Evolutionary conservation across 1,284 basidiomycete species (phyloP).

Genomic region (Austroboletus niveus): DNA sequence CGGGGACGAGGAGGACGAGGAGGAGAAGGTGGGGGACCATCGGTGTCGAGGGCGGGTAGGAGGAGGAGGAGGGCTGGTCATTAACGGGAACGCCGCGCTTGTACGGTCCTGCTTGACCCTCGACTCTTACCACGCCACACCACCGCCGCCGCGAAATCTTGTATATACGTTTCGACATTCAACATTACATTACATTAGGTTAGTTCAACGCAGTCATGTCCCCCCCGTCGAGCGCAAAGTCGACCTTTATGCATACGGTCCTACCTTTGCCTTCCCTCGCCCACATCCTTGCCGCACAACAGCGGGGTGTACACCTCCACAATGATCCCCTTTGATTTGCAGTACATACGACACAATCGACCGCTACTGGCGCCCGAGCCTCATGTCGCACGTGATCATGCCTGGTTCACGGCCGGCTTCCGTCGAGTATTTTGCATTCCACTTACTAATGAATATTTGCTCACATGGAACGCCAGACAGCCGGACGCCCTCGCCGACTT

Average conservation of each 20-base stretch:
- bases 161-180: no score
- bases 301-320: constrained; percentile 55
- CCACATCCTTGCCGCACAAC: constrained; percentile 34
- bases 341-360: constrained; percentile 47
- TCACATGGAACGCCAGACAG: constrained; percentile 23
- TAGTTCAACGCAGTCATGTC: constrained; percentile 37
- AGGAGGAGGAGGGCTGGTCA: background rate
- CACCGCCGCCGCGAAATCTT: background rate
- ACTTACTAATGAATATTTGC: constrained; percentile 31
- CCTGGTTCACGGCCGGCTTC: constrained; percentile 51
- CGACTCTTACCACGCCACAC: background rate
- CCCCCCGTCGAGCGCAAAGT: constrained; percentile 37
- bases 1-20: constrained; percentile 22
- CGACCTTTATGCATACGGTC: background rate
- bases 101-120: background rate
- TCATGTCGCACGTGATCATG: background rate
- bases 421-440: constrained; percentile 1
- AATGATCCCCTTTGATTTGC: constrained; percentile 43
- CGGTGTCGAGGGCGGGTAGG: constrained; percentile 22
- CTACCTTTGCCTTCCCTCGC: constrained; percentile 34
- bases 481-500: constrained; percentile 26
- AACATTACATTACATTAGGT: no score
- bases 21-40: constrained; percentile 4
- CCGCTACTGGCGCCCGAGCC: constrained; percentile 39
- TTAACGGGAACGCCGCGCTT: background rate